phyloP scores from a whole-genome alignment of 2,329 filamentous ascomycete species.

The Xylaria sp. region DNA sequence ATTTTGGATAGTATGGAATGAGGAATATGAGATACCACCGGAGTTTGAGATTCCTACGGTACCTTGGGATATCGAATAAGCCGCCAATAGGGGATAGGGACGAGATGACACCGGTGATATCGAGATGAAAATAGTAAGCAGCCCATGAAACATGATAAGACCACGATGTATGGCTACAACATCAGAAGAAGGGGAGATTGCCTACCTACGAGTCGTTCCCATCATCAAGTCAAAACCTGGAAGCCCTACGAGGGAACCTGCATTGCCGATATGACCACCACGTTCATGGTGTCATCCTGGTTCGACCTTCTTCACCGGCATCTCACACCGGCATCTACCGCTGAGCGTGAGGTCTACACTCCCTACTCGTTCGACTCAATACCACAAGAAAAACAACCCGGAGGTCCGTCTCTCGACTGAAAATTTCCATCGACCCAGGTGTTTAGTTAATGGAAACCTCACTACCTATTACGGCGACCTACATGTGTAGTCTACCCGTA shows the following conservation, averaged over 20 bases:
- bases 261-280: constrained; percentile 26
- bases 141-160: background rate
- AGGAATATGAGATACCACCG: background rate
- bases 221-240: constrained; percentile 28
- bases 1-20: constrained; percentile 21
- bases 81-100: constrained; percentile 6
- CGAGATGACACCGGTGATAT: background rate
- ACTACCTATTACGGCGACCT: background rate
- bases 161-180: background rate
- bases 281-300: constrained; percentile 34
- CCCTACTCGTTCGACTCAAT: no score
- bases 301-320: constrained; percentile 39
- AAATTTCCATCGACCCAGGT: no score
- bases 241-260: constrained; percentile 27
- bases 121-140: constrained; percentile 24
- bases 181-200: no score
- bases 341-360: constrained; percentile 16
- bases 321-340: constrained; percentile 36
- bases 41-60: background rate
- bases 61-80: background rate
- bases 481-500: background rate
- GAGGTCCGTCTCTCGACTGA: background rate
- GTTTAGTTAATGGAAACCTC: no score
- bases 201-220: constrained; percentile 21
- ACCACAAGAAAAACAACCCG: no score